Evolutionary conservation across 177 flowering plant species (phyloP).

Genomic region (Vitis hybrid): DNA sequence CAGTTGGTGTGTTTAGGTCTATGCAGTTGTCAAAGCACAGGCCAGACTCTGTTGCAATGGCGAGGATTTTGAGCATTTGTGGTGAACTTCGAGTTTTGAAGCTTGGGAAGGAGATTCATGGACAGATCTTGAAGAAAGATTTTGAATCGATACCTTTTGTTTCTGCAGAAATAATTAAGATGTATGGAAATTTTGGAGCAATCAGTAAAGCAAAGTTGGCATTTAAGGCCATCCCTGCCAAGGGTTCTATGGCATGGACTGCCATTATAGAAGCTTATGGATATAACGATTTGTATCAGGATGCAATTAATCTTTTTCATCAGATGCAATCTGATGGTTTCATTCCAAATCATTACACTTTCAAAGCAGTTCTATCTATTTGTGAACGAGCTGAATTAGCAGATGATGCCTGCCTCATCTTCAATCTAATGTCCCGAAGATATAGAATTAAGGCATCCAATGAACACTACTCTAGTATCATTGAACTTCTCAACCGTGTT

Average conservation of each 20-base stretch:
- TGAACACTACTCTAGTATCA: slow-evolving; percentile 53
- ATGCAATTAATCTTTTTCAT: slow-evolving; percentile 58
- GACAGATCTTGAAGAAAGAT: slow-evolving; percentile 59
- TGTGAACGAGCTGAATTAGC: slow-evolving; percentile 61
- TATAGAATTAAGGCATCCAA: slow-evolving; percentile 50
- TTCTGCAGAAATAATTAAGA: slow-evolving; percentile 56
- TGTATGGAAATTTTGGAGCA: slow-evolving; percentile 69
- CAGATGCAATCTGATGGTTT: slow-evolving; percentile 46
- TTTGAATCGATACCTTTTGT: slow-evolving; percentile 60
- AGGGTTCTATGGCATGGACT: slow-evolving; percentile 74
- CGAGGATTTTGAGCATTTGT: slow-evolving; percentile 55
- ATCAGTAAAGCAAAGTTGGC: slow-evolving; percentile 43
- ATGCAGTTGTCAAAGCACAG: slow-evolving; percentile 76
- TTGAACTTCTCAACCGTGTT: slow-evolving; percentile 43
- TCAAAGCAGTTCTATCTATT: slow-evolving; percentile 49
- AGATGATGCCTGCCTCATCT: slow-evolving; percentile 56
- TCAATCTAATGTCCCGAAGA: slow-evolving; percentile 46
- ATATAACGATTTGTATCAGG: slow-evolving; percentile 35
- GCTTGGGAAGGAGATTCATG: slow-evolving; percentile 82
- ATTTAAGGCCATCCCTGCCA: slow-evolving; percentile 47
- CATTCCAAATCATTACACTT: slow-evolving; percentile 63
- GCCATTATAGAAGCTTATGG: slow-evolving; percentile 80
- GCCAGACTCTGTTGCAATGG: slow-evolving; percentile 73
- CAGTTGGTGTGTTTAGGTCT: slow-evolving; percentile 58
- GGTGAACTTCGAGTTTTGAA: slow-evolving; percentile 43